Base-by-base conservation (phyloP, 352 stramenopile genomes). In the Plasmopara muralis region DNA sequence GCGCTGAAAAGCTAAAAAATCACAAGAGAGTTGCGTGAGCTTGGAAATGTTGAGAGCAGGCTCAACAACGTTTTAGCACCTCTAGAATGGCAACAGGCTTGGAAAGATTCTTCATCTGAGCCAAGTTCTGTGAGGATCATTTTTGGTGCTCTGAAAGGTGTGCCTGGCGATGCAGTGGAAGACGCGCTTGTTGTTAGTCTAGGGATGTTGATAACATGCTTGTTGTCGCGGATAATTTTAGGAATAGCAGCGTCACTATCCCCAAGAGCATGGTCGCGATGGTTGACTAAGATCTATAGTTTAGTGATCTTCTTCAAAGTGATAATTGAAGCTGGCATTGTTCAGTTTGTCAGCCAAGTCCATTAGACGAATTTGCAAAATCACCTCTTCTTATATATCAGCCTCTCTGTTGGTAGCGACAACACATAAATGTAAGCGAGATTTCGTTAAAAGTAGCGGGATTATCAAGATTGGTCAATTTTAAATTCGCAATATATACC, bases 401-500 rank as follows among this genome's bases (percentile, higher is more conserved):
- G 6, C 9, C 41, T 30, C 55, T 16, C 47, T 63, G n/a, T 64
- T 58, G 41, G 61, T 59, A 29, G 41, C 18, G 16, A 46, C 12
- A 66, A 62, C 63, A 84, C 55, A 66, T 72, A 33, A 68, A 68
- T 9, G 43, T 81, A 14, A 66, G 62, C 18, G 18, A 47, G 10
- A 47, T 47, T 34, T 53, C 43, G 52, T 13, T 48, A 31, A 28
- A 38, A 39, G 28, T 48, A 38, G 9, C 29, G 28, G n/a, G 38
- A 39, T 43, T 37, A 37, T 15, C 35, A 52, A 20, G 28, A 48
- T 39, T 35, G 28, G 16, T 58, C 35, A 28, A 34, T 7, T 12
- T 45, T 12, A 31, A 72, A 58, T 28, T 25, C 20, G 20, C 20
- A 25, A 25, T 25, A 25, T 25, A n/a, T 43, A 43, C 9, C 39